A percentile compares a stretch with the other conserved stretches of the same genome.
phyloP scores from a whole-genome alignment of 352 stramenopile genomes.

The Phytophthora tentaculata region DNA sequence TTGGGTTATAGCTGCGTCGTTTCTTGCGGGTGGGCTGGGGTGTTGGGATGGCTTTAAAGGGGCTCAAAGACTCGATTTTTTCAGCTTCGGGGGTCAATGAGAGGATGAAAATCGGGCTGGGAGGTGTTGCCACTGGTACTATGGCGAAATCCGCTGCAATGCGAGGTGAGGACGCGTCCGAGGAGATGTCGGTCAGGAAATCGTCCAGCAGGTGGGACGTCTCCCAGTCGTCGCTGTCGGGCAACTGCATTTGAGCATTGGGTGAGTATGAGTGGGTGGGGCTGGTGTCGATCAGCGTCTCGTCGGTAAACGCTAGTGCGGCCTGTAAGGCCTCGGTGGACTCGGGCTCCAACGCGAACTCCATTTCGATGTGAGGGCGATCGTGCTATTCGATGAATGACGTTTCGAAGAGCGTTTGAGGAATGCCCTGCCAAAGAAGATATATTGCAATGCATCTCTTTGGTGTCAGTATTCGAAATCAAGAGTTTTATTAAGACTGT shows the following conservation, averaged over 20 bases:
- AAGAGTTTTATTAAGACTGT: too few species aligned
- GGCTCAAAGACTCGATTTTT: neutral
- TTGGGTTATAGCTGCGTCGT: constrained; percentile 33
- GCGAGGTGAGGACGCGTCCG: constrained; percentile 4
- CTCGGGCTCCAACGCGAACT: constrained; percentile 23
- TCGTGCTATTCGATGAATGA: constrained; percentile 13
- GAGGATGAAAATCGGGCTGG: neutral
- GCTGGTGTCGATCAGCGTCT: constrained; percentile 6
- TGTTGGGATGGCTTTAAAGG: neutral
- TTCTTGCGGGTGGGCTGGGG: constrained; percentile 14
- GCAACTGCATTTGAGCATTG: neutral
- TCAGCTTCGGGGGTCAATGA: neutral
- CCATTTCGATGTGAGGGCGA: constrained; percentile 2
- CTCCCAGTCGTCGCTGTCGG: constrained; percentile 13
- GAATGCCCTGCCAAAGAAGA: neutral
- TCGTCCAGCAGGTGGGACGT: constrained; percentile 16
- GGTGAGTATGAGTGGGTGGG: too few species aligned
- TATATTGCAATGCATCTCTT: too few species aligned
- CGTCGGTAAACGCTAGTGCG: constrained; percentile 29
- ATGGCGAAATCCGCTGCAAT: neutral
- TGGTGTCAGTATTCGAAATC: too few species aligned
- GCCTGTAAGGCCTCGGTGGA: constrained; percentile 26
- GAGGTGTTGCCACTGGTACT: neutral
- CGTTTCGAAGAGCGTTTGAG: neutral
- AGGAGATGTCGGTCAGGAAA: constrained; percentile 20